A percentile compares a stretch with the other conserved stretches of the same genome.
phyloP scores from a whole-genome alignment of 164 flowering plant genomes.

The Nymphaea thermarum region DNA sequence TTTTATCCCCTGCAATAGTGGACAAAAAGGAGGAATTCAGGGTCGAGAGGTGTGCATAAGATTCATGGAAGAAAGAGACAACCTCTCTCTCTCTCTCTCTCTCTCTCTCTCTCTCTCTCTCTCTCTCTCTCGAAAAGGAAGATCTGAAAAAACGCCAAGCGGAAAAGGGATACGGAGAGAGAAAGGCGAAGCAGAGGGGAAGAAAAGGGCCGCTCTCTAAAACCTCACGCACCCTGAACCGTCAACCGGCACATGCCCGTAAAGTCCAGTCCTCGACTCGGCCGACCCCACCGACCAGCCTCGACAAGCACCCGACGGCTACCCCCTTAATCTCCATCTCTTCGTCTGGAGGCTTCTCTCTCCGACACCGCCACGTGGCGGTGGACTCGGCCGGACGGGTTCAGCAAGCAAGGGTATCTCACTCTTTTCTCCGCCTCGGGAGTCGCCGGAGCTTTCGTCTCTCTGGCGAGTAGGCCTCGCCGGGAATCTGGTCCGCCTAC shows the following conservation, averaged over 20 bases:
- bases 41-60: not conserved
- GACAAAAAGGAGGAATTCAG: slow-evolving; percentile 27
- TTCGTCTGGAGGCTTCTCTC: no score
- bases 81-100: not conserved
- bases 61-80: not conserved
- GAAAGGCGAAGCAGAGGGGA: not conserved
- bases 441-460: no score
- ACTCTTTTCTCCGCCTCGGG: not conserved
- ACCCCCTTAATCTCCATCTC: no score
- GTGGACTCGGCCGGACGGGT: not conserved
- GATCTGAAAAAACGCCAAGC: not conserved
- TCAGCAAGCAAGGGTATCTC: not conserved
- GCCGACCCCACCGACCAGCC: no score
- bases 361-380: not conserved
- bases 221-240: not conserved
- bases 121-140: not conserved
- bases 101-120: not conserved
- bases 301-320: no score
- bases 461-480: no score
- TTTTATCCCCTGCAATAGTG: slow-evolving; percentile 9
- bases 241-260: not conserved
- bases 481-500: no score
- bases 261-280: no score
- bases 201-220: not conserved
- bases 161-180: not conserved